Percentiles rank a stretch among this genome's conserved stretches.
These are phyloP conservation scores for Eucalyptus tenuipes DNA, from an alignment of 345 rosid species.

Conservation along the genomic window DNA sequence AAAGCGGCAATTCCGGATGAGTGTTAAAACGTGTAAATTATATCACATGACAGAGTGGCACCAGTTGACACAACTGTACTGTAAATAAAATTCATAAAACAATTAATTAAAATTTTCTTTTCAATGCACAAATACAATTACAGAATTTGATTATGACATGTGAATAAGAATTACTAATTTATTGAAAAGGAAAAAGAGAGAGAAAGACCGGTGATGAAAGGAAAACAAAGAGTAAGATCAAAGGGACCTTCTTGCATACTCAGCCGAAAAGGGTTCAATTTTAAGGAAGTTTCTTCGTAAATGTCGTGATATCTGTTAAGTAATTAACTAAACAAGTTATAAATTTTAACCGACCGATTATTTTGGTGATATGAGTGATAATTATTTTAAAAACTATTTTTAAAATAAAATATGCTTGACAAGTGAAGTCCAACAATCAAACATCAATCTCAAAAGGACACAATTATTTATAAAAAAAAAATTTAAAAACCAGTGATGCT, in stretches of 20 bases:
- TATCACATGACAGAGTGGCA: background rate
- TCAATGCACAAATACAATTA: background rate
- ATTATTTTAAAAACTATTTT: background rate
- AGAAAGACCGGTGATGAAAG: background rate
- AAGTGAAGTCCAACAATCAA: background rate
- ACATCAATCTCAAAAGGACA: rapidly evolving
- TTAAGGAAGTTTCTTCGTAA: background rate
- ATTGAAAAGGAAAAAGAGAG: background rate
- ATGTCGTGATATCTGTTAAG: background rate
- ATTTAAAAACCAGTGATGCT: background rate
- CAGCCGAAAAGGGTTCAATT: background rate
- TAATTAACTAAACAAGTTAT: background rate
- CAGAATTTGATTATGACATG: background rate
- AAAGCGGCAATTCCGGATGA: background rate
- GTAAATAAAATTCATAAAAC: background rate
- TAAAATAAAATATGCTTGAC: background rate
- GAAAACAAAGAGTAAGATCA: background rate
- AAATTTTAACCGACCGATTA: background rate
- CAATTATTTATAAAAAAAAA: background rate
- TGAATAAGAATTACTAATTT: background rate
- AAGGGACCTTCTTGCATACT: background rate
- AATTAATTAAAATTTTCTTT: background rate
- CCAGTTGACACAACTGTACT: background rate
- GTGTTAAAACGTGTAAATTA: background rate
- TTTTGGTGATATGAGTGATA: background rate